Evolutionary conservation across 768 basidiomycete genomes (phyloP).

Genomic region (Clavaria fumosa): DNA sequence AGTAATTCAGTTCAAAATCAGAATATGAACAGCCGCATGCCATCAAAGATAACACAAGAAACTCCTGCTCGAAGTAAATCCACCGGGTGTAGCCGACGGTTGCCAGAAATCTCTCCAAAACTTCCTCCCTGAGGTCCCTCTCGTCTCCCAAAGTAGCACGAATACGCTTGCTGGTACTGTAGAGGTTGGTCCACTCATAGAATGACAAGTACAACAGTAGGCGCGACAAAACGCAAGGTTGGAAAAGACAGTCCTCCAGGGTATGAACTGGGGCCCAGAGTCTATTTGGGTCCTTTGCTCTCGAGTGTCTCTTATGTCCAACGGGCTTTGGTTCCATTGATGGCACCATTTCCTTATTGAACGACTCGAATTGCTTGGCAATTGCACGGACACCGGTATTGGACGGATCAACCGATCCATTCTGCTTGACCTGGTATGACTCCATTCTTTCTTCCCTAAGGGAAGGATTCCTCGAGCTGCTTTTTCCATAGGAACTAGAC

Average conservation of each 20-base stretch:
- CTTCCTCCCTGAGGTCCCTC: constrained; percentile 39
- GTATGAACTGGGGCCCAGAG: no score
- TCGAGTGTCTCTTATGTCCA: not conserved
- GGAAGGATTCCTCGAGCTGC: no score
- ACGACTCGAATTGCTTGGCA: not conserved
- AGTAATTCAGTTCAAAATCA: constrained; percentile 5
- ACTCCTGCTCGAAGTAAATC: constrained; percentile 44
- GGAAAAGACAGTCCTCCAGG: constrained; percentile 37
- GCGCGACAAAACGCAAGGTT: constrained; percentile 33
- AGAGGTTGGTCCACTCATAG: constrained; percentile 53
- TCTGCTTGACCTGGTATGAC: not conserved
- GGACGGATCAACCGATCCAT: not conserved
- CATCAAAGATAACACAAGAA: constrained; percentile 44
- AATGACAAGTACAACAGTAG: constrained; percentile 55
- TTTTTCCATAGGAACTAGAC: not conserved
- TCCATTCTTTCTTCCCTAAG: no score
- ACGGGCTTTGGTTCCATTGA: not conserved
- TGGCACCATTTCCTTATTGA: no score
- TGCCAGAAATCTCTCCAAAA: constrained; percentile 51
- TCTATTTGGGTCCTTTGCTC: not conserved
- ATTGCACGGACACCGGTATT: not conserved
- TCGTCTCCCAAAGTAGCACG: constrained; percentile 33
- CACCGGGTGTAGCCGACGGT: constrained; percentile 64
- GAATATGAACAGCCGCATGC: constrained; percentile 22
- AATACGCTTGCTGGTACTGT: constrained; percentile 39